Evolutionary conservation across 73 alveolate species (phyloP).

Genomic region (Paraurostyla sp.): DNA sequence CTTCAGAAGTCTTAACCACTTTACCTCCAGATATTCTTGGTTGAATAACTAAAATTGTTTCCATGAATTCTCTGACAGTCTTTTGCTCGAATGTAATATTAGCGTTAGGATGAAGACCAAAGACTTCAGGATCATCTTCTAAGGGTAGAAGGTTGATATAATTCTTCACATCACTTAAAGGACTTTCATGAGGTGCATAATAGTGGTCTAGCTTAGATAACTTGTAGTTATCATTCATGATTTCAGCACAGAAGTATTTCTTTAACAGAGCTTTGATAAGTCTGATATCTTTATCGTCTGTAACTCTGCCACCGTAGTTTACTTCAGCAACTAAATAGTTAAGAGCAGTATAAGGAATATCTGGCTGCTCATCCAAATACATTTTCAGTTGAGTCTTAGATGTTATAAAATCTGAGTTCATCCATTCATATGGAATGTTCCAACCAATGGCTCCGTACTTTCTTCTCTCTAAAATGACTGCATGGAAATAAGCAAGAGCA

Average conservation of each 20-base stretch:
- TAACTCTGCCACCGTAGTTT: constrained; percentile 99
- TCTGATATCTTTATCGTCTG: constrained; percentile 99
- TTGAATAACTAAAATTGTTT: constrained; percentile 92
- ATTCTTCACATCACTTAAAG: constrained; percentile 83
- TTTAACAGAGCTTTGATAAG: constrained; percentile 96
- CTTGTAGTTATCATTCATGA: constrained; percentile 86
- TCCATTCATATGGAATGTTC: constrained; percentile 99
- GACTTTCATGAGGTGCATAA: constrained; percentile 91
- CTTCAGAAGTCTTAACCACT: constrained; percentile 94
- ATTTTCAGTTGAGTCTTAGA: constrained; percentile 93
- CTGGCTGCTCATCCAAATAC: constrained; percentile 97
- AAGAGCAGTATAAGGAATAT: constrained; percentile 92
- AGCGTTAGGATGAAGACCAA: constrained; percentile 99
- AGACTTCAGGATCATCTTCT: constrained; percentile 99
- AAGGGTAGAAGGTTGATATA: constrained; percentile 96
- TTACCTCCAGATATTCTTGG: constrained; percentile 98
- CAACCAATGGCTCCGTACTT: constrained; percentile 99
- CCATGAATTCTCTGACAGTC: constrained; percentile 96
- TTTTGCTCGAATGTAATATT: constrained; percentile 97
- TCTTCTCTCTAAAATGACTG: constrained; percentile 99
- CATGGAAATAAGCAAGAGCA: constrained; percentile 99
- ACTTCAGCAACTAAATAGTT: constrained; percentile 96
- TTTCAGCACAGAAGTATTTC: constrained; percentile 89
- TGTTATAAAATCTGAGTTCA: constrained; percentile 99
- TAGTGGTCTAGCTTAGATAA: constrained; percentile 86